phyloP scores from a whole-genome alignment of 352 stramenopile genomes.

The Pythium apleroticum region DNA sequence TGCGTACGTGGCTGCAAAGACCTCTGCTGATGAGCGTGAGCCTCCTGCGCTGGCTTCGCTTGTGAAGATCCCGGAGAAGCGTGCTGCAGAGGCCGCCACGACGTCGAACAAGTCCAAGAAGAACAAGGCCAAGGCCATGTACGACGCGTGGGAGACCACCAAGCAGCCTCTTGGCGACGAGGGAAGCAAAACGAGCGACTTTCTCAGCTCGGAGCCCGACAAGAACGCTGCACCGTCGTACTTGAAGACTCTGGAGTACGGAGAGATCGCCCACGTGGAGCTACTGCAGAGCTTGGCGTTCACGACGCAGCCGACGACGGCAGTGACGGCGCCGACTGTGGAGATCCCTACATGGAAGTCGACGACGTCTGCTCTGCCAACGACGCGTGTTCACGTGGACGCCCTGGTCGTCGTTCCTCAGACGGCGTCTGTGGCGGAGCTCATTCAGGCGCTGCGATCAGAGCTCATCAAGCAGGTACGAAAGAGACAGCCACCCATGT shows the following conservation, averaged over 20 bases:
- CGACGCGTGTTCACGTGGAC: slow-evolving; percentile 37
- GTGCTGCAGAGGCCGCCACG: slow-evolving; percentile 31
- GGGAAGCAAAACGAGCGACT: background rate
- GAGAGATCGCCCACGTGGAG: slow-evolving; percentile 46
- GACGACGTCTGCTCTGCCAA: background rate
- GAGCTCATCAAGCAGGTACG: slow-evolving; percentile 28
- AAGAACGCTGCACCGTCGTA: slow-evolving; percentile 16
- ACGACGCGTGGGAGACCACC: slow-evolving; percentile 12
- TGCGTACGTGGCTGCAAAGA: slow-evolving; percentile 21
- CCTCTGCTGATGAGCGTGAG: slow-evolving; percentile 17
- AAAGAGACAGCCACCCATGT: no score
- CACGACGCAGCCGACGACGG: slow-evolving; percentile 11
- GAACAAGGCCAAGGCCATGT: slow-evolving; percentile 19
- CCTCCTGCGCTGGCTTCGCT: slow-evolving; percentile 12
- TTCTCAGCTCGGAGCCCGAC: background rate
- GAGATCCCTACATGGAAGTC: slow-evolving; percentile 25
- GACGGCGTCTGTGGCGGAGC: slow-evolving; percentile 20
- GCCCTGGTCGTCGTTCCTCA: slow-evolving; percentile 40
- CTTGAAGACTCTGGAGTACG: slow-evolving; percentile 68
- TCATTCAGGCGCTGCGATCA: slow-evolving; percentile 11
- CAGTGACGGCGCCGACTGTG: slow-evolving; percentile 30
- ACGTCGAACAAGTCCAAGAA: slow-evolving; percentile 34
- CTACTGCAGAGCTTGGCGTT: slow-evolving; percentile 42
- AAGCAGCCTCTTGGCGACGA: slow-evolving; percentile 18
- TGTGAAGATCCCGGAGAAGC: slow-evolving; percentile 31